phyloP scores from a whole-genome alignment of 768 basidiomycete genomes.

The Podaxis carcinomalis region DNA sequence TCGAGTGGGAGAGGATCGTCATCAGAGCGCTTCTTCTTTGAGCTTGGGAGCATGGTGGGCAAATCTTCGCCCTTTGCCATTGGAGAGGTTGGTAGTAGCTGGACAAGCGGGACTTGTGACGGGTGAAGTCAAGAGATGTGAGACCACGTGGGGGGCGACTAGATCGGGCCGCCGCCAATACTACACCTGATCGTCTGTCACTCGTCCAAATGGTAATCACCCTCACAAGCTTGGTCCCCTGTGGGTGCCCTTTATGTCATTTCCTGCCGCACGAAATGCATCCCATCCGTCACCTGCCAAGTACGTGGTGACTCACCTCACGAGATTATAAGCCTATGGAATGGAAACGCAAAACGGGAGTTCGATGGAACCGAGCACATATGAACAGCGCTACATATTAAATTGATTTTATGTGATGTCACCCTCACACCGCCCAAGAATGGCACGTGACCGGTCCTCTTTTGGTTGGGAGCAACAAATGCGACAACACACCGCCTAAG shows the following conservation, averaged over 20 bases:
- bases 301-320: background rate
- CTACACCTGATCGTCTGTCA: background rate
- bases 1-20: constrained; percentile 58
- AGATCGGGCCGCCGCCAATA: constrained; percentile 18
- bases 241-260: background rate
- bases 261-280: background rate
- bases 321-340: background rate
- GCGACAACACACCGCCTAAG: background rate
- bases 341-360: background rate
- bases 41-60: constrained; percentile 45
- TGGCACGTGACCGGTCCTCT: constrained; percentile 4
- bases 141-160: constrained; percentile 22
- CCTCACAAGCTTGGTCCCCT: background rate
- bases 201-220: background rate
- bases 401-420: background rate
- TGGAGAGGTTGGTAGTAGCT: constrained; percentile 18
- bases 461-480: background rate
- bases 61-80: constrained; percentile 52
- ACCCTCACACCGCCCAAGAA: background rate
- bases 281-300: background rate
- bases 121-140: constrained; percentile 25
- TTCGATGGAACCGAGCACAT: background rate
- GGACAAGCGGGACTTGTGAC: constrained; percentile 15
- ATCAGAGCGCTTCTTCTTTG: constrained; percentile 73
- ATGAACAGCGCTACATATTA: background rate